Evolutionary conservation across 768 basidiomycete species (phyloP).

Genomic region (Amanita pallidorosea): DNA sequence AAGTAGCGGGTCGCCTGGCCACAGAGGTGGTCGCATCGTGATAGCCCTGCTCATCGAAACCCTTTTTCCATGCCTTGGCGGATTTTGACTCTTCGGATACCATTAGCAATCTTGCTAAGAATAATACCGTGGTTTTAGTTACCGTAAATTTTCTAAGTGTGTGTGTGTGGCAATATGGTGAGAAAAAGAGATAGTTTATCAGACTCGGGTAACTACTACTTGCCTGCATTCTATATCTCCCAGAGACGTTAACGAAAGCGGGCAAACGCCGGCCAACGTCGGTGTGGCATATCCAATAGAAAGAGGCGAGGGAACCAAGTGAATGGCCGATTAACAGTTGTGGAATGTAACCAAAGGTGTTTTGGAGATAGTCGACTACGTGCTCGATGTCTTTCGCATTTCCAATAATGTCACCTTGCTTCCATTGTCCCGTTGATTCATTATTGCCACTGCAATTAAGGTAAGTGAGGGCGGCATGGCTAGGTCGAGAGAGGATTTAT

Average conservation of each 20-base stretch:
- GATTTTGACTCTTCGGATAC: constrained; percentile 12
- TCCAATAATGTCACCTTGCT: constrained; percentile 43
- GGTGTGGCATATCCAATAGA: constrained; percentile 59
- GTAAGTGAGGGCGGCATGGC: background rate
- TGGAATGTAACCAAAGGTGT: constrained; percentile 52
- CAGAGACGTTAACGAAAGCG: constrained; percentile 65
- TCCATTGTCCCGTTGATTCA: constrained; percentile 63
- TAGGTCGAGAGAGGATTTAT: background rate
- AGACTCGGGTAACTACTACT: constrained; percentile 15
- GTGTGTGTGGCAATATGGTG: constrained; percentile 8
- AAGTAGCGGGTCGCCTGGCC: constrained; percentile 46
- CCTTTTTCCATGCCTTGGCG: constrained; percentile 24
- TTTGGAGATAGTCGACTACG: constrained; percentile 53
- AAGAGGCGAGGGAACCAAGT: constrained; percentile 56
- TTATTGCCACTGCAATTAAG: constrained; percentile 52
- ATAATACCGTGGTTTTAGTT: constrained; percentile 9
- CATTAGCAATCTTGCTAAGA: constrained; percentile 6
- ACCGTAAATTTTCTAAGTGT: constrained; percentile 33
- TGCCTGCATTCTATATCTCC: constrained; percentile 72
- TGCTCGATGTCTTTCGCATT: constrained; percentile 58
- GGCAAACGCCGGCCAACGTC: constrained; percentile 44
- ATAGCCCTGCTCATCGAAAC: constrained; percentile 47
- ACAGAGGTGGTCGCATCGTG: constrained; percentile 55
- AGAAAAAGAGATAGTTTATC: background rate
- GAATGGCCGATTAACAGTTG: constrained; percentile 73